Evolutionary conservation across 768 basidiomycete species (phyloP), one percentile per base, ranked within the genome.

Genomic region (Lentinula guzmanii): DNA sequence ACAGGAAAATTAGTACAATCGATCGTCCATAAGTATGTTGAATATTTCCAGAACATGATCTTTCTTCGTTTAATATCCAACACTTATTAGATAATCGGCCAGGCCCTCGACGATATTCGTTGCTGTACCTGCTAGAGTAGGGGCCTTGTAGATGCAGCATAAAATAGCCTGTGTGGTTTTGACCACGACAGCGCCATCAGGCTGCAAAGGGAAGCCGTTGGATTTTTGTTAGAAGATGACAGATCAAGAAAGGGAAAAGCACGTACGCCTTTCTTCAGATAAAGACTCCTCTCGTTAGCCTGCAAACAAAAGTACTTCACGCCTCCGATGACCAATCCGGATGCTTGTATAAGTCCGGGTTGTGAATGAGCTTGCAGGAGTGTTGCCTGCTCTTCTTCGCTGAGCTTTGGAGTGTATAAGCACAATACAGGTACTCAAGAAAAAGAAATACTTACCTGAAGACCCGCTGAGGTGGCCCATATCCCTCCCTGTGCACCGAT

Each of bases 101-200:
- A 95, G 76, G 5, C 67, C 69, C 72, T 90, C 86, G 43, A 90
- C 90, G 41, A 90, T 65, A 24, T 24, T 24, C 15, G 79, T 68
- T 21, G 84, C 88, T 16, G 82, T 78, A 70, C 95, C 94, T 85
- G 86, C 70, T 90, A 88, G 43, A 71, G 69, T 24, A 0, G 92
- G 92, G 5, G 79, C 75, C 0, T 62, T 62, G 73, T 96, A 98
- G 69, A 87, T 86, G 5, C 85, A 83, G 21, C 97, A 86, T 57
- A 98, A 78, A 60, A 96, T 76, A n/a, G 91, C 93, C 68, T 91
- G 89, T 63, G 81, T 88, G 16, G 93, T 95, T 79, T 90, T 90
- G 52, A 90, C 86, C 62, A 94, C 67, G 64, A 86, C 71, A 41
- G 78, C 83, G 1, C 95, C 95, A 70, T 91, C 85, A 21, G 79